These are phyloP conservation scores for Solanum commersonii DNA, from an alignment of 257 asterid species.

Conservation along the genomic window DNA sequence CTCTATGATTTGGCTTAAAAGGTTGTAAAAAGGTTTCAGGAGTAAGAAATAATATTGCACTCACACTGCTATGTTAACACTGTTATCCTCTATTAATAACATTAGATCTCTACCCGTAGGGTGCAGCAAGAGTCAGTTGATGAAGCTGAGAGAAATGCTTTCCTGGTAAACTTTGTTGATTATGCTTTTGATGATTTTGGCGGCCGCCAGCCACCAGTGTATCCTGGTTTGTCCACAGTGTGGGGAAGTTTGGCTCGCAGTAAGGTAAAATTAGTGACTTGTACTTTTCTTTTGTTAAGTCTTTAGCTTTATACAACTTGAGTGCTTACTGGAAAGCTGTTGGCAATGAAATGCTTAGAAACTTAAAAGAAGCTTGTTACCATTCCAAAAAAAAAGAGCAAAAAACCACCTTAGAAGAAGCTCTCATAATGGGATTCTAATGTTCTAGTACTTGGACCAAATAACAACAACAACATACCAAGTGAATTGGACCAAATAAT, in stretches of 20 bases:
- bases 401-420: neutral
- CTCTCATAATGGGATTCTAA: neutral
- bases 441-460: neutral
- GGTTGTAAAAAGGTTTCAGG: neutral
- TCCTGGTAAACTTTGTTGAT: constrained; percentile 87
- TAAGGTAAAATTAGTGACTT: constrained; percentile 48
- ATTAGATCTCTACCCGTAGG: constrained; percentile 20
- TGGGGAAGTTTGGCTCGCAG: constrained; percentile 99
- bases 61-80: neutral
- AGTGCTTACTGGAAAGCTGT: neutral
- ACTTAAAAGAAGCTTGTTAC: neutral
- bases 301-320: neutral
- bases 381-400: neutral
- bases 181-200: constrained; percentile 97
- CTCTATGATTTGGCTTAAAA: neutral
- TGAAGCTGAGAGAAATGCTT: constrained; percentile 93
- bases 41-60: neutral
- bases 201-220: constrained; percentile 97
- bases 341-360: neutral
- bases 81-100: neutral
- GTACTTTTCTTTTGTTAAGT: neutral
- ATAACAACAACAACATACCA: neutral
- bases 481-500: neutral
- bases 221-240: constrained; percentile 96
- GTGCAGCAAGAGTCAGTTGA: constrained; percentile 98